phyloP scores from a whole-genome alignment of 805 yeast genomes.

The Monosporozyma servazzii region DNA sequence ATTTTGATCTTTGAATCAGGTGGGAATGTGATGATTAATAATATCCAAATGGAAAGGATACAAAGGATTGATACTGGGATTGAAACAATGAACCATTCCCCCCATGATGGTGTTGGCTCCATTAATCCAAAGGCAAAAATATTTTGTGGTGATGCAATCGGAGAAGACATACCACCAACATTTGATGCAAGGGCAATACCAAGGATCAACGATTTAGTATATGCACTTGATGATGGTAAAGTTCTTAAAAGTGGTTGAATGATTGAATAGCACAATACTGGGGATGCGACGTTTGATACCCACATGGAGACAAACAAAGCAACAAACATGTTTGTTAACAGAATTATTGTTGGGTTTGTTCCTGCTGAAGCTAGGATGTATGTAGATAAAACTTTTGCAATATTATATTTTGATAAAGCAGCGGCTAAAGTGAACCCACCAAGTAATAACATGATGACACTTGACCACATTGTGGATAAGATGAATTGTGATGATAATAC shows the following conservation, averaged over 20 bases:
- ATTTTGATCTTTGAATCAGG: slow-evolving; percentile 42
- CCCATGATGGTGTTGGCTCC: slow-evolving; percentile 82
- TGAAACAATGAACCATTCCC: slow-evolving; percentile 84
- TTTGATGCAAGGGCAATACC: slow-evolving; percentile 92
- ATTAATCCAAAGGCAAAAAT: slow-evolving; percentile 82
- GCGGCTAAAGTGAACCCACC: slow-evolving; percentile 97
- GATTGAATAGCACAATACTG: slow-evolving; percentile 83
- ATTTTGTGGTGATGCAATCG: slow-evolving; percentile 95
- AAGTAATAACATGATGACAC: slow-evolving; percentile 77
- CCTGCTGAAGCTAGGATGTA: slow-evolving; percentile 76
- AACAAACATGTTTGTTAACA: slow-evolving; percentile 76
- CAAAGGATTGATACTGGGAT: slow-evolving; percentile 67
- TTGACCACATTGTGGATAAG: slow-evolving; percentile 87
- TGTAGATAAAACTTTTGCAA: slow-evolving; percentile 80
- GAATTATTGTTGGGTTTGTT: slow-evolving; percentile 67
- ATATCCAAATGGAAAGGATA: slow-evolving; percentile 61
- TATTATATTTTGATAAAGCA: slow-evolving; percentile 81
- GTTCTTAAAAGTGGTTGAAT: slow-evolving; percentile 85
- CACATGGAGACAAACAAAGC: slow-evolving; percentile 86
- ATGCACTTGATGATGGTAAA: slow-evolving; percentile 65
- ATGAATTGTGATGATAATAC: slow-evolving; percentile 60
- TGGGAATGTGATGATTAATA: slow-evolving; percentile 57
- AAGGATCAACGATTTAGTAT: slow-evolving; percentile 73
- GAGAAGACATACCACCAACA: slow-evolving; percentile 95
- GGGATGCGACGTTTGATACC: slow-evolving; percentile 96